phyloP scores from a whole-genome alignment of 139 green algal species.

The Ettlia oleoabundans region DNA sequence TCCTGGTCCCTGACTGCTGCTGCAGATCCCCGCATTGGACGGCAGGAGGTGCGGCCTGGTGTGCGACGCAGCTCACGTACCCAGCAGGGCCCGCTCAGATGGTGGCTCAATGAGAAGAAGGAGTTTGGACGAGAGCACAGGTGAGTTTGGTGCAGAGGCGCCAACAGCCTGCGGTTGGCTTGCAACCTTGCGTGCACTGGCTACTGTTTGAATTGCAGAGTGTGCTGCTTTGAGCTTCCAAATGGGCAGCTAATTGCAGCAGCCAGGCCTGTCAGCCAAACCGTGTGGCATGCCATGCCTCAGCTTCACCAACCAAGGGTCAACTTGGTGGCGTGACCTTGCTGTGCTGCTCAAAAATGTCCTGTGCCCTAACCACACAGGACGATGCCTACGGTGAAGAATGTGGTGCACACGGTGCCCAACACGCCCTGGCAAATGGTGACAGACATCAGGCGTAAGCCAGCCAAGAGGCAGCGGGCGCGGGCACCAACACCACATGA shows the following conservation, averaged over 20 bases:
- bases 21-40: constrained; percentile 27
- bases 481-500: constrained; percentile 18
- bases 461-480: constrained; percentile 23
- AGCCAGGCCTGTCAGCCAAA: too few species aligned
- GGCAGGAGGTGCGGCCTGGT: constrained; percentile 40
- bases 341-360: neutral
- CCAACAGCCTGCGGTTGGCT: too few species aligned
- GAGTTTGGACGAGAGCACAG: constrained; percentile 42
- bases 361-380: neutral
- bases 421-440: constrained; percentile 49
- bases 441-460: constrained; percentile 23
- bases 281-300: neutral
- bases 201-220: neutral
- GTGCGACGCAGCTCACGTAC: constrained; percentile 33
- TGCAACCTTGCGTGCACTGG: too few species aligned
- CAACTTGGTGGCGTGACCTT: neutral
- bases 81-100: constrained; percentile 38
- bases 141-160: neutral
- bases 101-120: constrained; percentile 51
- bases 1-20: neutral
- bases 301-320: neutral
- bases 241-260: too few species aligned
- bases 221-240: too few species aligned
- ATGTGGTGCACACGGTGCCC: constrained; percentile 30
- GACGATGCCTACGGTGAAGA: constrained; percentile 50